phyloP scores from a whole-genome alignment of 805 yeast genomes.

The Wickerhamiella sergipiensis region DNA sequence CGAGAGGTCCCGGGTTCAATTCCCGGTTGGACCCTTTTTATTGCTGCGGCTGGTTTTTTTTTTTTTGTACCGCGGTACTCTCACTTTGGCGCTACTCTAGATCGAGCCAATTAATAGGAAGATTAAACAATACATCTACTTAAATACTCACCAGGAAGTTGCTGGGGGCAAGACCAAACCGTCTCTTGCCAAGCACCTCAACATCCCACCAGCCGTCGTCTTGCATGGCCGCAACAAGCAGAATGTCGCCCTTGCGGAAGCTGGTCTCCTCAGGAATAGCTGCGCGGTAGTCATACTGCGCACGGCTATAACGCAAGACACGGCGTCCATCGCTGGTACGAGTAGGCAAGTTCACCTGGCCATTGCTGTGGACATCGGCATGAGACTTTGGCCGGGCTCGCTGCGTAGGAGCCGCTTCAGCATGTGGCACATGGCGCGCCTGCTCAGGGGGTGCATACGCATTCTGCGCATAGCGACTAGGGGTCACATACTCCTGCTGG shows the following conservation, averaged over 20 bases:
- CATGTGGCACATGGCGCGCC: not conserved
- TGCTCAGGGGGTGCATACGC: slow-evolving; percentile 3
- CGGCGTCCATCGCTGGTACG: slow-evolving; percentile 40
- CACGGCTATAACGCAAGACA: slow-evolving; percentile 39
- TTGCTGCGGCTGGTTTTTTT: not conserved
- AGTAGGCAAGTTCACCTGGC: slow-evolving; percentile 27
- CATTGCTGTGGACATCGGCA: slow-evolving; percentile 8
- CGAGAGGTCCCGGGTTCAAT: not conserved
- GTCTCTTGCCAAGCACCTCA: slow-evolving; percentile 32
- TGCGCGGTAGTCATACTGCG: slow-evolving; percentile 45
- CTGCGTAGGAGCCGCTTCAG: not conserved
- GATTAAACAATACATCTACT: not conserved
- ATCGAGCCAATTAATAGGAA: too few species aligned
- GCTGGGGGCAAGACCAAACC: slow-evolving; percentile 50
- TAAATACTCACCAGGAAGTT: slow-evolving; percentile 29
- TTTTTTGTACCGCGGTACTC: too few species aligned
- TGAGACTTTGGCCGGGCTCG: slow-evolving; percentile 18
- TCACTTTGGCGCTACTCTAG: too few species aligned
- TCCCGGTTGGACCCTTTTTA: not conserved
- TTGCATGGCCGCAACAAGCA: slow-evolving; percentile 41
- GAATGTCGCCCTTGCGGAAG: slow-evolving; percentile 43
- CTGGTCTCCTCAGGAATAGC: slow-evolving; percentile 46
- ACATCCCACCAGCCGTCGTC: slow-evolving; percentile 71
- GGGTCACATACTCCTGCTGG: slow-evolving; percentile 3
- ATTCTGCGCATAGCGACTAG: not conserved